Percentiles rank a stretch among this genome's conserved stretches.
Conservation (phyloP, 345 rosid genomes). For the Pistacia vera region DNA sequence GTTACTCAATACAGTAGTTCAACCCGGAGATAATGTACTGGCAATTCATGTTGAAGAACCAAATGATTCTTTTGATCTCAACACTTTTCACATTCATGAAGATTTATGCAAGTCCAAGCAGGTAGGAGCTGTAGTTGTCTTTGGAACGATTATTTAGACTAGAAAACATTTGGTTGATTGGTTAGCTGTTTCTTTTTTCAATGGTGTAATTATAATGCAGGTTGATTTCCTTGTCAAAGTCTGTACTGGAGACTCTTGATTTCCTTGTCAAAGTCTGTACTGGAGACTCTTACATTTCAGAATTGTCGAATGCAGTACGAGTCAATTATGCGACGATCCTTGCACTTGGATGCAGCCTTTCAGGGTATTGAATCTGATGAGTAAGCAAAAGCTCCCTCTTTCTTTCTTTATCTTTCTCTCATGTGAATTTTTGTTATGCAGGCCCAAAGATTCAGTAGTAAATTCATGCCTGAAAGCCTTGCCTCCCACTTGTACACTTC, state of each 20-base stretch:
- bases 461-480: conserved; percentile 24
- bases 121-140: conserved; percentile 5
- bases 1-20: conserved; percentile 20
- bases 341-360: conserved; percentile 40
- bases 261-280: conserved; percentile 13
- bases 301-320: conserved; percentile 36
- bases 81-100: conserved; percentile 42
- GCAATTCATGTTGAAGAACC: conserved; percentile 40
- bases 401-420: neutral
- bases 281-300: conserved; percentile 35
- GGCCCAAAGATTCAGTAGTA: conserved; percentile 35
- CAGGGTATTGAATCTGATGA: conserved; percentile 27
- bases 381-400: neutral
- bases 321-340: conserved; percentile 40
- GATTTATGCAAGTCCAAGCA: conserved; percentile 39
- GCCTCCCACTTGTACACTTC: conserved; percentile 44
- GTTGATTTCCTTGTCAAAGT: conserved; percentile 43
- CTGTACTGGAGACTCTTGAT: conserved; percentile 30
- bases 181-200: neutral
- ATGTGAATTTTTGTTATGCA: conserved; percentile 14
- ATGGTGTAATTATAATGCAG: conserved; percentile 15
- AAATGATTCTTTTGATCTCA: conserved; percentile 35
- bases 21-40: conserved; percentile 32
- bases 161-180: neutral
- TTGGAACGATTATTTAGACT: neutral